These are phyloP conservation scores for Pseudogymnoascus sp. DNA, from an alignment of 2,329 filamentous ascomycete species.

Conservation along the genomic window DNA sequence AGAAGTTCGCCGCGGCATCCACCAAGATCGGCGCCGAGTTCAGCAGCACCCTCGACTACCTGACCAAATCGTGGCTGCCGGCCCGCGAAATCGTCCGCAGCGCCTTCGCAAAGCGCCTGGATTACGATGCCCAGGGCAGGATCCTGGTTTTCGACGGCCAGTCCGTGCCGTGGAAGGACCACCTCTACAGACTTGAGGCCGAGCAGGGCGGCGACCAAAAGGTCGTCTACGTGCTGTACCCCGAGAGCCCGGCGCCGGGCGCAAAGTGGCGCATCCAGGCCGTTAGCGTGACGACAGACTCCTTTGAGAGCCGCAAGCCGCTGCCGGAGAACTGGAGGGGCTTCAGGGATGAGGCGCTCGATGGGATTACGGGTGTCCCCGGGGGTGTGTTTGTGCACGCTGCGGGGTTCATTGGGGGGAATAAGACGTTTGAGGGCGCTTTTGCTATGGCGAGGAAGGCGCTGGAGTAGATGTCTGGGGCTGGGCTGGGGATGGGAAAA, in stretches of 20 bases:
- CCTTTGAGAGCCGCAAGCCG: slow-evolving; percentile 86
- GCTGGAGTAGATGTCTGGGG: slow-evolving; percentile 36
- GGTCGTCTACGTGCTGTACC: slow-evolving; percentile 84
- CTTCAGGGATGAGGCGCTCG: slow-evolving; percentile 76
- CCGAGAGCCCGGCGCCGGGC: slow-evolving; percentile 66
- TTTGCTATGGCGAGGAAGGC: slow-evolving; percentile 78
- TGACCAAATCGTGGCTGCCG: slow-evolving; percentile 72
- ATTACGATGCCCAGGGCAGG: slow-evolving; percentile 66
- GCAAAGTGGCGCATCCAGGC: slow-evolving; percentile 91
- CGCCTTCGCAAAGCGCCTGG: slow-evolving; percentile 62
- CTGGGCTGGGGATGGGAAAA: not conserved
- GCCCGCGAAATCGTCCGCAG: slow-evolving; percentile 70
- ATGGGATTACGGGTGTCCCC: slow-evolving; percentile 58
- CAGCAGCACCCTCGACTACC: slow-evolving; percentile 69
- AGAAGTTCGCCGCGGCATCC: slow-evolving; percentile 69
- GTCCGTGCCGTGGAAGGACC: slow-evolving; percentile 91
- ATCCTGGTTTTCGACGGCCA: slow-evolving; percentile 72
- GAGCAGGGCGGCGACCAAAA: slow-evolving; percentile 45
- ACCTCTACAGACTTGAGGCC: slow-evolving; percentile 80
- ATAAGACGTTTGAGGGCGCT: slow-evolving; percentile 82
- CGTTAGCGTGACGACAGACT: slow-evolving; percentile 76
- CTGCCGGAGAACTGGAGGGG: slow-evolving; percentile 89
- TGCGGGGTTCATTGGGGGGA: slow-evolving; percentile 91
- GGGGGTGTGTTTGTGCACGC: slow-evolving; percentile 92
- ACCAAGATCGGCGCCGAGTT: slow-evolving; percentile 85